Conservation (phyloP, 345 rosid genomes). For the Psidium guajava region DNA sequence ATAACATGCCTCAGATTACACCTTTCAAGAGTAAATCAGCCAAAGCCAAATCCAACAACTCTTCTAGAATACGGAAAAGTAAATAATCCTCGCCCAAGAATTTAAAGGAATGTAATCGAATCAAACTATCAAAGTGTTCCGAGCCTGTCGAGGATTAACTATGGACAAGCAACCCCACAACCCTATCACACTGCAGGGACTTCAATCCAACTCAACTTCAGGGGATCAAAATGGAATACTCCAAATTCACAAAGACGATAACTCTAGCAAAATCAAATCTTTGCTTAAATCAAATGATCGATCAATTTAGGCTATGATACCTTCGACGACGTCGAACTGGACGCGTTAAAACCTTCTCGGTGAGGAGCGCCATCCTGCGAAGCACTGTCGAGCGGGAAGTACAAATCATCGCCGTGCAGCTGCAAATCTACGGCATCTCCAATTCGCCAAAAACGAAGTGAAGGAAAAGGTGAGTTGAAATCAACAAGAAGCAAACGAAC, state of each 20-base stretch:
- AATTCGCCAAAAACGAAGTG: background rate
- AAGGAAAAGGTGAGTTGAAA: background rate
- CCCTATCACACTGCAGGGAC: background rate
- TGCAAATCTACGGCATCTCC: constrained; percentile 42
- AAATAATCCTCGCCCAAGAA: background rate
- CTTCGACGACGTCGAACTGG: constrained; percentile 31
- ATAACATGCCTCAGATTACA: background rate
- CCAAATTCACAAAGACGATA: background rate
- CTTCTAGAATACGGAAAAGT: background rate
- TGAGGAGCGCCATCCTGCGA: constrained; percentile 36
- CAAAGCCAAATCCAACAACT: background rate
- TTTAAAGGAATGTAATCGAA: background rate
- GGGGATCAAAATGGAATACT: background rate
- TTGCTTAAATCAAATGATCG: background rate
- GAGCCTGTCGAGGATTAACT: background rate
- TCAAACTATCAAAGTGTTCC: background rate
- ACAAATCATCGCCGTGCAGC: constrained; percentile 79
- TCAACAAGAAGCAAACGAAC: background rate
- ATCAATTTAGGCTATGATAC: constrained; percentile 5
- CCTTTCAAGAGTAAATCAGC: background rate
- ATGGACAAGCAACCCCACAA: background rate
- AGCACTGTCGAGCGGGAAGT: constrained; percentile 51
- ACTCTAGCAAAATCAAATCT: background rate
- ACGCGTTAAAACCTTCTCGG: constrained; percentile 27
- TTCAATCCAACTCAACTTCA: background rate